Base-by-base conservation (phyloP, 2,329 filamentous ascomycete species). In the Sarocladium strictum region DNA sequence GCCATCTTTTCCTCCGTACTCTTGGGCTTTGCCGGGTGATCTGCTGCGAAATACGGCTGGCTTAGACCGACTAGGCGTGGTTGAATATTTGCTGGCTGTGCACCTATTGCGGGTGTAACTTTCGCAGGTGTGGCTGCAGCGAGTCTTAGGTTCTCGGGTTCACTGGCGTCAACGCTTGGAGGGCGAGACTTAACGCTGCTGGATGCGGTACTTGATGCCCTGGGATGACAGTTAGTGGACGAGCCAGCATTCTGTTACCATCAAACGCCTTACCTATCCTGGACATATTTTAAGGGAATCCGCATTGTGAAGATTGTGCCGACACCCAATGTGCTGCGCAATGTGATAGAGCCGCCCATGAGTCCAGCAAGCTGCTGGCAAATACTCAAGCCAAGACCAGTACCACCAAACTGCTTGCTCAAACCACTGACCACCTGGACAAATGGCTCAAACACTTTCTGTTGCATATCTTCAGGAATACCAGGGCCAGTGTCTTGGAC, bases 401-500 rank as follows among this genome's bases (percentile, higher is more conserved):
- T 96, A 15, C 92, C 92, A 17, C 90, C 90, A 65, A 86, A 95
- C 64, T 94, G 94, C 68, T 90, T 95, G 73, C 88, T 95, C 15
- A 97, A 72, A 1, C 90, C 89, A 1, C 94, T 73, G 65, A 96
- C 91, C n/a, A 89, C 92, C 69, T 97, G 92, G 0, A 96, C 89
- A 64, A 97, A 97, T 0, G 92, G 92, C 67, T 96, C 92, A 65
- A 97, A 97, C 10, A 97, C 90, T 60, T 86, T 86, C 55, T 89
- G 77, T 61, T 91, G 90, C 68, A 95, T 81, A 59, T 86, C 74
- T 6, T 85, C 80, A 0, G 90, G 83, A 55, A 96, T 96, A 26
- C 92, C 92, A 0, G 90, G 91, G 0, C 92, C 92, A 0, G 86
- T 93, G 61, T 97, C 92, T 65, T 90, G 80, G 1, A 96, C 90